Percentiles rank a stretch among this genome's conserved stretches.
Conservation (phyloP, 192 early-diverging fungal species). For the Umbelopsis sp. region DNA sequence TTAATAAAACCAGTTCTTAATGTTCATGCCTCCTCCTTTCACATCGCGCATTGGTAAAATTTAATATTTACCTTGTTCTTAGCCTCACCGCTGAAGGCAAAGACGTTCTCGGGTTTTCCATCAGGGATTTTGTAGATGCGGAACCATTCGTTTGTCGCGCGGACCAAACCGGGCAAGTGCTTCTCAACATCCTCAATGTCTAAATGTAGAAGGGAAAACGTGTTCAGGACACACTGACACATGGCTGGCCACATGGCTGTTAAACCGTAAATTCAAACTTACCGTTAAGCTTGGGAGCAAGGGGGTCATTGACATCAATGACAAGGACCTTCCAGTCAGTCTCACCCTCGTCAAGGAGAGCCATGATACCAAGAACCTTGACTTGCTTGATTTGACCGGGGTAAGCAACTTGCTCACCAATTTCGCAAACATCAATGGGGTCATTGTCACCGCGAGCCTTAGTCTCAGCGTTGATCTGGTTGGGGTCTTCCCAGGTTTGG, state of each 20-base stretch:
- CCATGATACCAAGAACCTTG: constrained; percentile 98
- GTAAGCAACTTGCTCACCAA: constrained; percentile 92
- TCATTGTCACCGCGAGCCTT: constrained; percentile 97
- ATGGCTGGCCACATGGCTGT: background rate
- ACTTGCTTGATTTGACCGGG: constrained; percentile 98
- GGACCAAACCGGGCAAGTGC: constrained; percentile 93
- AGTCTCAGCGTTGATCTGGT: constrained; percentile 86
- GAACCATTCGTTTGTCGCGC: constrained; percentile 99
- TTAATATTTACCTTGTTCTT: constrained; percentile 61
- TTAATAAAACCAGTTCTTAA: background rate
- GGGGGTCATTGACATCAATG: constrained; percentile 97
- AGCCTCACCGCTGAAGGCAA: constrained; percentile 93
- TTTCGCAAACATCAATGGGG: constrained; percentile 97
- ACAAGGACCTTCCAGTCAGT: constrained; percentile 99
- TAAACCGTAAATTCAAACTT: constrained; percentile 4
- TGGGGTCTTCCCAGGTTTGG: constrained; percentile 99
- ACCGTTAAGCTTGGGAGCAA: constrained; percentile 95
- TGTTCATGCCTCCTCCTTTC: background rate
- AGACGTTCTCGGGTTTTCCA: constrained; percentile 99
- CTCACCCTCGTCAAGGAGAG: constrained; percentile 98
- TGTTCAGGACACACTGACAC: background rate
- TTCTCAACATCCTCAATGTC: constrained; percentile 99
- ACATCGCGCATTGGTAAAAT: background rate
- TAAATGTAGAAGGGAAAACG: constrained; percentile 24
- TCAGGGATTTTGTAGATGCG: constrained; percentile 99